phyloP scores from a whole-genome alignment of 306 rosid species.

The Pueraria montana region DNA sequence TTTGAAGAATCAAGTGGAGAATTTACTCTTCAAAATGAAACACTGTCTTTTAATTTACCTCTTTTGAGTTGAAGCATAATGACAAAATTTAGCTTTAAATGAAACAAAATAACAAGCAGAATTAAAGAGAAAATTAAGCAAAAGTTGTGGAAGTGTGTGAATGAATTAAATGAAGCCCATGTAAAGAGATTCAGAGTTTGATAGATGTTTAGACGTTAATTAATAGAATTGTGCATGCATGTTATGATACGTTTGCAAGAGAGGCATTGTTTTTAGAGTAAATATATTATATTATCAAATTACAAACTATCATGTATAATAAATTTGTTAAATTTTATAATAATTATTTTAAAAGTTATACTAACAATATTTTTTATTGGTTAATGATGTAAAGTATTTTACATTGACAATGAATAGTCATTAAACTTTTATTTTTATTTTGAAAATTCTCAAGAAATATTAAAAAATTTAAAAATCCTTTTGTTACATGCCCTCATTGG shows the following conservation, averaged over 20 bases:
- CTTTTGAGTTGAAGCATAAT: not conserved
- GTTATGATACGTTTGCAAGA: not conserved
- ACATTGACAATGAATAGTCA: no score
- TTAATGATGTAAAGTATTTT: no score
- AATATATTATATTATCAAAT: no score
- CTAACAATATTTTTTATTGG: no score
- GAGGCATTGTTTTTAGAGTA: not conserved
- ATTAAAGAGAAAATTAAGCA: not conserved
- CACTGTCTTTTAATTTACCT: not conserved
- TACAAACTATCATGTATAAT: no score
- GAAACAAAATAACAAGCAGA: not conserved
- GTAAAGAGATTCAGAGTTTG: not conserved
- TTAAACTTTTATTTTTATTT: no score
- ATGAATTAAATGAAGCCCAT: not conserved
- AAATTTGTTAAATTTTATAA: no score
- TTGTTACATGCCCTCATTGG: not conserved
- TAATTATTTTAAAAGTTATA: no score
- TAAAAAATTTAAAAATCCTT: not conserved
- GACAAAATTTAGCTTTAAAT: not conserved
- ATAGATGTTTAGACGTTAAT: not conserved
- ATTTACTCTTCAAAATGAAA: not conserved
- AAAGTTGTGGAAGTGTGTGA: not conserved
- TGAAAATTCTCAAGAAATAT: not conserved
- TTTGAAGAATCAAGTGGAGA: not conserved
- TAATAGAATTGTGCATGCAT: not conserved